Evolutionary conservation across 2,329 filamentous ascomycete species (phyloP).

Genomic region (Botrytis aclada): DNA sequence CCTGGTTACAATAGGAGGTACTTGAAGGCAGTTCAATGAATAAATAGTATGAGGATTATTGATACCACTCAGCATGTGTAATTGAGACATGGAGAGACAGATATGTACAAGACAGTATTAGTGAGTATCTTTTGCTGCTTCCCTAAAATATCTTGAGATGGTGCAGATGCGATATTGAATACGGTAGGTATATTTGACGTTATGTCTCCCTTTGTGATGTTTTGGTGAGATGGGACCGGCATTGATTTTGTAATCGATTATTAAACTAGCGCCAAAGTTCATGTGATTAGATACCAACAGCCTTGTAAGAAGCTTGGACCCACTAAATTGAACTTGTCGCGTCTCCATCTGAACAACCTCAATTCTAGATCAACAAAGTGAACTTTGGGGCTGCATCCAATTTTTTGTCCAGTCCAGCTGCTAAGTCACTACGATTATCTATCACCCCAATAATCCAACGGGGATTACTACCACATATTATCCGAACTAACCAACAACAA

Average conservation of each 20-base stretch:
- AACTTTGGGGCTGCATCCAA: neutral
- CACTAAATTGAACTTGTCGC: neutral
- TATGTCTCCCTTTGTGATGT: neutral
- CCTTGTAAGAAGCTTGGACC: slow-evolving; percentile 5
- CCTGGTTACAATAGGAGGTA: neutral
- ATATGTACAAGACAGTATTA: neutral
- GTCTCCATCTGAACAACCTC: slow-evolving; percentile 6
- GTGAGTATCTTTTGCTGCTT: neutral
- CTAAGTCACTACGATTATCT: neutral
- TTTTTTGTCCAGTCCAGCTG: neutral
- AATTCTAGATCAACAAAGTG: slow-evolving; percentile 13
- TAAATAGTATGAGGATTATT: too few species aligned
- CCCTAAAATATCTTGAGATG: neutral
- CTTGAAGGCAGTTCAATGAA: too few species aligned
- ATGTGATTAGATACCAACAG: neutral
- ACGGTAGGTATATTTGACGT: neutral
- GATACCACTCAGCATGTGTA: too few species aligned
- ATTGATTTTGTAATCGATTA: neutral
- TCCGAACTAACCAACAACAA: neutral
- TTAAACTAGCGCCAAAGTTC: neutral
- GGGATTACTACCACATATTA: neutral
- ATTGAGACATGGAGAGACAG: neutral
- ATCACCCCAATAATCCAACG: neutral
- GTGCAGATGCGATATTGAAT: neutral
- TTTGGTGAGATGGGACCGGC: neutral